phyloP scores from a whole-genome alignment of 495 filamentous ascomycete genomes.

The Penicillium steckii region DNA sequence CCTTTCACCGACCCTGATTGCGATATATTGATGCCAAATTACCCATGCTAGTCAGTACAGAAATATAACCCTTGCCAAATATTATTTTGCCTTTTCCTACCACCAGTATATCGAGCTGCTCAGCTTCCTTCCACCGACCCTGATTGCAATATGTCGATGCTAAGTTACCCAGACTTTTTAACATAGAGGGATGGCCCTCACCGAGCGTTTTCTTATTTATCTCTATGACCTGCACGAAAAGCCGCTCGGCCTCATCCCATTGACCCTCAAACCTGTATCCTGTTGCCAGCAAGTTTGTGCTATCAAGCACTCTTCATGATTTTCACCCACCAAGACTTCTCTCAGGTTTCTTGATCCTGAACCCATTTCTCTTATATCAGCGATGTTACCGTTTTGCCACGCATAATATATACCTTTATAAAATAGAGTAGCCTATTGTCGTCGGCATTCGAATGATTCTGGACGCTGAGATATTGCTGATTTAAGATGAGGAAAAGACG shows the following conservation, averaged over 20 bases:
- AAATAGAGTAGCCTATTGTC: background rate
- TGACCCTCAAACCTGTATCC: slow-evolving; percentile 22
- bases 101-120: background rate
- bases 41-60: background rate
- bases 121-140: background rate
- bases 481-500: background rate
- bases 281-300: slow-evolving; percentile 17
- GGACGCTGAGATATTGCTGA: background rate
- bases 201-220: background rate
- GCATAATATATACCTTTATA: background rate
- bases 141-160: background rate
- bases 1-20: background rate
- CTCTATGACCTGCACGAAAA: background rate
- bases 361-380: background rate
- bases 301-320: slow-evolving; percentile 10
- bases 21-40: background rate
- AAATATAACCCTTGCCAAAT: background rate
- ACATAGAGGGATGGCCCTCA: too few species aligned
- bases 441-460: background rate
- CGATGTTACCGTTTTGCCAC: background rate
- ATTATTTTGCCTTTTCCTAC: background rate
- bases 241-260: slow-evolving; percentile 22
- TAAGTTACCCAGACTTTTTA: too few species aligned
- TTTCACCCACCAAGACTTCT: slow-evolving; percentile 3
- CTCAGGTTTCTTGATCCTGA: background rate